Conservation (phyloP, 495 filamentous ascomycete genomes). For the Hyphodiscus hymeniophilus region DNA sequence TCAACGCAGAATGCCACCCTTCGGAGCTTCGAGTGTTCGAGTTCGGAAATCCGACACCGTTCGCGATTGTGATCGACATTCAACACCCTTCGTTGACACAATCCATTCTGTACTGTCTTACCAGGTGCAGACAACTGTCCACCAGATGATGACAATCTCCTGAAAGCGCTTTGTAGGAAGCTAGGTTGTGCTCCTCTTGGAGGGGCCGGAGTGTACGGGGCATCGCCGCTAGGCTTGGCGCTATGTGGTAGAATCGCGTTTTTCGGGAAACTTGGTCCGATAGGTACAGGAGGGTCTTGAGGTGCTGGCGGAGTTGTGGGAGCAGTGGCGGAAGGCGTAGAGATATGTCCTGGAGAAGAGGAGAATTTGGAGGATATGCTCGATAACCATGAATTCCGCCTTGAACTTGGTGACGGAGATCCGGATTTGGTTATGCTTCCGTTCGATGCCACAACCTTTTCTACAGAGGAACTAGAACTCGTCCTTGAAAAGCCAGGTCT, state of each 20-base stretch:
- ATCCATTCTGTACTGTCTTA: conserved; percentile 38
- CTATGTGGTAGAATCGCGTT: conserved; percentile 46
- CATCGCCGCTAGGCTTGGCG: conserved; percentile 34
- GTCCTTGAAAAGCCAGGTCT: conserved; percentile 24
- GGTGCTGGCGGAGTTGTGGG: conserved; percentile 32
- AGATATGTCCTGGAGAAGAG: conserved; percentile 34
- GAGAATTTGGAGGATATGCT: conserved; percentile 91
- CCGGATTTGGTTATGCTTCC: conserved; percentile 28
- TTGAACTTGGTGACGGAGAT: conserved; percentile 29
- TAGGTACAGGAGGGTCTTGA: conserved; percentile 38
- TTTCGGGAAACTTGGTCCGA: conserved; percentile 38
- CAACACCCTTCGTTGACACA: conserved; percentile 71
- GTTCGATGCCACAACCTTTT: conserved; percentile 27
- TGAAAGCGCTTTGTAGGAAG: conserved; percentile 73
- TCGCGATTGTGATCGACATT: conserved; percentile 78
- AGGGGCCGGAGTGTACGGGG: conserved; percentile 58
- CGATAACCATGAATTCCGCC: conserved; percentile 83
- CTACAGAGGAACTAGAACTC: conserved; percentile 27
- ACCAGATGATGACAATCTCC: conserved; percentile 63
- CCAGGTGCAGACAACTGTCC: conserved; percentile 31
- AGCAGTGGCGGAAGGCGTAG: conserved; percentile 26
- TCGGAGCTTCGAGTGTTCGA: conserved; percentile 73
- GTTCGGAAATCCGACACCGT: conserved; percentile 67
- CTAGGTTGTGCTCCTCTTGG: conserved; percentile 57
- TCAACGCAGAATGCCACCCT: conserved; percentile 93